Base-by-base conservation (phyloP, 306 rosid genomes). In the Myrica gale region DNA sequence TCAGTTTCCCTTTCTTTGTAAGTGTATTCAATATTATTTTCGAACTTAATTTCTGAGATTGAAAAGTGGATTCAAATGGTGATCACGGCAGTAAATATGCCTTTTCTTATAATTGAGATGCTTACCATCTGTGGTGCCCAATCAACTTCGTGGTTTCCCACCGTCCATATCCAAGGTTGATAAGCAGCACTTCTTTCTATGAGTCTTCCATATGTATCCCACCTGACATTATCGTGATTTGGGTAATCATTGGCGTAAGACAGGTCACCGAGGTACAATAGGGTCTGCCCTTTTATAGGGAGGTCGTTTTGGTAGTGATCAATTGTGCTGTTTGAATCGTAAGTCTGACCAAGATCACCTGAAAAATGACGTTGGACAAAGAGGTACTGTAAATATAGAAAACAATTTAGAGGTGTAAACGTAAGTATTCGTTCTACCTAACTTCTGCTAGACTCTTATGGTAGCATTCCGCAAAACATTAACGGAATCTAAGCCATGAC, bases 101-200 rank as follows among this genome's bases (percentile, higher is more conserved):
- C 1, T 26, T 26, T 26, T 26, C 32, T 26, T 0, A 26, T 26
- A 26, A 26, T 26, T 26, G 11, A 60, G 73, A 86, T 21, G 32
- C 89, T 88, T 74, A 91, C 97, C 51, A 94, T 73, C 69, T 89
- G 82, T 16, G 96, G 93, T 50, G 48, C 88, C 77, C 78, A 90
- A 79, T 89, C 93, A 69, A 94, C 21, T 80, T 91, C 98, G 77
- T 92, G 97, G 80, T 94, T 94, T 55, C 97, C 98, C 23, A 91
- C 86, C 5, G 96, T 90, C 96, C 98, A 94, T 76, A 94, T 90
- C 97, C 98, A 94, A 21, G 97, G 96, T 78, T 94, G 97, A 89
- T 90, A 90, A 48, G 92, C 96, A 75, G 4, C 66, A 58, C 95
- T 90, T 85, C 97, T 90, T 87, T 94, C 96, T 1, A 66, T 17